A percentile compares a stretch with the other conserved stretches of the same genome.
phyloP scores from a whole-genome alignment of 345 rosid genomes.

The Camelina sativa region DNA sequence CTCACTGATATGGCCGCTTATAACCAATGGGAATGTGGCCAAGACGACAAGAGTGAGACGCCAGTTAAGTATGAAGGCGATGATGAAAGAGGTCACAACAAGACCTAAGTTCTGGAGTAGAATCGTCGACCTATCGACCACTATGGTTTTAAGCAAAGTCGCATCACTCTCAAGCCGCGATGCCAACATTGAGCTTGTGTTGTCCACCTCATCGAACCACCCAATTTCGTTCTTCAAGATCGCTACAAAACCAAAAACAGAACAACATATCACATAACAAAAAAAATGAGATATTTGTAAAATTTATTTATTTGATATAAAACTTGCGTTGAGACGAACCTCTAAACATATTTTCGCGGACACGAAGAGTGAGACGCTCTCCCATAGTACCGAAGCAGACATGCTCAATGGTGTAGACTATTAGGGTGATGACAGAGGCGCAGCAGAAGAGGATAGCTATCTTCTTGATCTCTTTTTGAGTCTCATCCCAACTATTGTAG shows the following conservation, averaged over 20 bases:
- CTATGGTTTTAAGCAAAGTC: conserved; percentile 69
- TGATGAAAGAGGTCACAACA: conserved; percentile 69
- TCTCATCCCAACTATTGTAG: conserved; percentile 82
- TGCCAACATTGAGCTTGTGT: conserved; percentile 84
- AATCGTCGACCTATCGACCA: conserved; percentile 81
- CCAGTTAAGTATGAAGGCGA: conserved; percentile 92
- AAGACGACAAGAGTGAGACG: conserved; percentile 87
- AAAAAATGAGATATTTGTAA: not conserved
- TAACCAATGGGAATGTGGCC: conserved; percentile 81
- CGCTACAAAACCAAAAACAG: conserved; percentile 53
- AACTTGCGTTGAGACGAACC: conserved; percentile 45
- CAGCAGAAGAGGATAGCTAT: conserved; percentile 70
- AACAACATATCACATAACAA: conserved; percentile 1
- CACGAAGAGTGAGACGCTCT: conserved; percentile 89
- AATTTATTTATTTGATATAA: not conserved
- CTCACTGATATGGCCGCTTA: conserved; percentile 98
- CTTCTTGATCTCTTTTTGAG: conserved; percentile 72
- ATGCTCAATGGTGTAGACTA: conserved; percentile 72
- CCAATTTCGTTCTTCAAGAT: conserved; percentile 89
- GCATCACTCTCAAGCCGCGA: conserved; percentile 88
- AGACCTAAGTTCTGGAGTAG: conserved; percentile 83
- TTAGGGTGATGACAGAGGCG: conserved; percentile 65
- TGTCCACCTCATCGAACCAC: conserved; percentile 88
- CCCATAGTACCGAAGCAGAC: conserved; percentile 87
- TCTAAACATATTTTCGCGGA: conserved; percentile 81